Evolutionary conservation across 179 eudicot species (phyloP), one percentile per base, ranked within the genome.

Genomic region (Amaranthus tricolor): DNA sequence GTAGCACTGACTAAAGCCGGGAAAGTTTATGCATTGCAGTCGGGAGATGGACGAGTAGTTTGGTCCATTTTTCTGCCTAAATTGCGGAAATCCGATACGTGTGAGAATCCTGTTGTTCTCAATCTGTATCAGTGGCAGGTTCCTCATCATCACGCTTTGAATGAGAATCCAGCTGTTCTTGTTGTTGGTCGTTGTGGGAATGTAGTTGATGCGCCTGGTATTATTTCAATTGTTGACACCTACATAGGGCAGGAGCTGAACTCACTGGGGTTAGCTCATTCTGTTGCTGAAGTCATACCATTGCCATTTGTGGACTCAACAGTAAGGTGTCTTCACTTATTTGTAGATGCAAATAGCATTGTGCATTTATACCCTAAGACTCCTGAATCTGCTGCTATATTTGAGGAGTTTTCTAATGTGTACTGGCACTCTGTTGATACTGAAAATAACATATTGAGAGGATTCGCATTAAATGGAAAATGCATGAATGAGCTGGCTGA

Each of bases 61-160:
- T 96, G 99, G 99, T 94, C 99, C 53, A 82, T 76, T 43, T 80
- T 89, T 68, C 77, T 96, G 74, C 85, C 85, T 66, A 78, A 90
- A 75, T 83, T 96, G 76, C 90, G 88, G 45, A 86, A 85, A 82
- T 86, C 99, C 63, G 89, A 86, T 67, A 78, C 72, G 70, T 96
- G 99, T 77, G 69, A 85, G 79, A 68, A 49, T 76, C 98, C 99
- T 15, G 81, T 71, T 70, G 94, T 89, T 59, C 86, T 89, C 60
- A 89, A 85, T 60, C 62, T 96, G 69, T 89, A 90, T 74, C 94
- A 85, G 71, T 96, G 99, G 99, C 99, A 94, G 85, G 89, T 86
- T 74, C 99, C 99, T 51, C 99, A 96, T 79, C 98, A 96, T 82
- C 99, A 94, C 66, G 98, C 94, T 66, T 53, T 96, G 88, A 94